A percentile compares a stretch with the other conserved stretches of the same genome.
Evolutionary conservation across 1,139 yeast species (phyloP).

Genomic region (Hyphopichia wangnamkhiaoensis): DNA sequence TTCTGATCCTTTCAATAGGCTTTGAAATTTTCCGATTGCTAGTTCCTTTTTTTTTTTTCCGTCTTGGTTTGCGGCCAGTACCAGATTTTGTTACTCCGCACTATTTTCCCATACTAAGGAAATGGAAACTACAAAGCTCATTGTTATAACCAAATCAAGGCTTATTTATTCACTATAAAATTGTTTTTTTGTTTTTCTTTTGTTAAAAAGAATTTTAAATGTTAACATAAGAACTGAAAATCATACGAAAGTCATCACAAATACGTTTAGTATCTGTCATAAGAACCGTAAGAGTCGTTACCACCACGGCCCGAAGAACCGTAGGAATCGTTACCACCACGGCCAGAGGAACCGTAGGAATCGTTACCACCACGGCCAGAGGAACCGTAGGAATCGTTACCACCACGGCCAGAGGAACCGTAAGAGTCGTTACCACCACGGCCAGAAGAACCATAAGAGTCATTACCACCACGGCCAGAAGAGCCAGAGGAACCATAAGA

Average conservation of each 20-base stretch:
- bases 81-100: too few relatives aligned
- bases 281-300: conserved; percentile 22
- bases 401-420: conserved; percentile 15
- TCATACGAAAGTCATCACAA: not conserved
- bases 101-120: too few relatives aligned
- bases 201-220: not conserved
- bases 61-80: too few relatives aligned
- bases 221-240: conserved; percentile 1
- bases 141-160: too few relatives aligned
- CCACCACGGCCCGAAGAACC: conserved; percentile 17
- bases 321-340: conserved; percentile 18
- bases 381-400: conserved; percentile 16
- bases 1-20: too few relatives aligned
- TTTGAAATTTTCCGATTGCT: too few relatives aligned
- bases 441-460: conserved; percentile 22
- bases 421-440: conserved; percentile 16
- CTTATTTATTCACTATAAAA: too few relatives aligned
- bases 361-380: conserved; percentile 13
- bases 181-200: not conserved
- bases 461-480: conserved; percentile 13
- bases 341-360: conserved; percentile 13
- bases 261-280: conserved; percentile 1
- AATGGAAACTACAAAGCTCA: too few relatives aligned
- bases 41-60: too few relatives aligned
- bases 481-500: conserved; percentile 14